Evolutionary conservation across 257 asterid species (phyloP), one percentile per base, ranked within the genome.

Genomic region (Solanum okadae): DNA sequence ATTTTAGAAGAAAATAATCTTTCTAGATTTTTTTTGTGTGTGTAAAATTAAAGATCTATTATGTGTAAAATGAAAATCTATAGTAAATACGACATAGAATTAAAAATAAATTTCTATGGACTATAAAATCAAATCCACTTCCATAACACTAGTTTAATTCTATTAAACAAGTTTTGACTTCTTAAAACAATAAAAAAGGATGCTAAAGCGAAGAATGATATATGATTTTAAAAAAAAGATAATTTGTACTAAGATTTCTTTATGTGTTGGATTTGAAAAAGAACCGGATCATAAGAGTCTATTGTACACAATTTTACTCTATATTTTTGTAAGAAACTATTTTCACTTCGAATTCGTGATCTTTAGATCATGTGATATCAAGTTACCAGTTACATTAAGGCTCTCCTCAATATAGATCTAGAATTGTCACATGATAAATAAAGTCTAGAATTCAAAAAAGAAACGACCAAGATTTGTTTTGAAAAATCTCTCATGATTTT

Each of bases 11-110:
- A 63, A 63, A 23, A 23, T 63, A 23, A 9, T 61, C 1, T 23
- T 61, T 61, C 1, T 0, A 61, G 14, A 61, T 63, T n/a, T 10
- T 59, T 22, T 8, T 16, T 52, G 59, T 46, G 0, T 0, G 18
- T 56, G n/a, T 56, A 18, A 61, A 61, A 61, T 61, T 61, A 61
- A 22, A 61, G 13, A 8, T 61, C 6, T 61, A 61, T 61, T 20
- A 22, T 22, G n/a, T 61, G 27, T 8, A 61, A 61, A 61, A 61
- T 20, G 27, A 61, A 22, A 4, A 3, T 61, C 13, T 61, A 1
- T 22, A 1, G 3, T 61, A 61, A 22, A 23, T 20, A 56, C 20
- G 67, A 56, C 10, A 56, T 56, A 56, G 20, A 56, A 20, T 56
- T 56, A 2, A 56, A 56, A 56, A 61, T 61, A 61, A 61, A 61